phyloP scores from a whole-genome alignment of 805 yeast species.

The Kazachstania taianensis region DNA sequence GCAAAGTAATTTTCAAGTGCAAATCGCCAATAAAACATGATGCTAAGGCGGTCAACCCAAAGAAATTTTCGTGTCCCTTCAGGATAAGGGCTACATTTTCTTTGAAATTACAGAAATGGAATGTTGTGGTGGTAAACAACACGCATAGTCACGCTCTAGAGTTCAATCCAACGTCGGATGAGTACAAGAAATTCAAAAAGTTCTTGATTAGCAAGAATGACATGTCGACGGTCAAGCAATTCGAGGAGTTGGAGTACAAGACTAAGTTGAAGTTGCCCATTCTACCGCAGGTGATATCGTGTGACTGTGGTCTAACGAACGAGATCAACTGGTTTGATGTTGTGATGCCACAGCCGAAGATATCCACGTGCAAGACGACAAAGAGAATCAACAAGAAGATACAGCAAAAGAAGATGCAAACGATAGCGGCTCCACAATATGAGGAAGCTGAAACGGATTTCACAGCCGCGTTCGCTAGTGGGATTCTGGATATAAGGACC shows the following conservation, averaged over 20 bases:
- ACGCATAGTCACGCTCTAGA: constrained; percentile 43
- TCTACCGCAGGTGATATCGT: constrained; percentile 20
- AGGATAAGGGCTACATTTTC: constrained; percentile 53
- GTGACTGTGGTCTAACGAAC: constrained; percentile 30
- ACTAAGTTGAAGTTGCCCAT: constrained; percentile 24
- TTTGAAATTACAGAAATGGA: constrained; percentile 42
- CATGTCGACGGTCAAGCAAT: constrained; percentile 22
- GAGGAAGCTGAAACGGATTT: too few species aligned
- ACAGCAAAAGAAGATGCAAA: constrained; percentile 1
- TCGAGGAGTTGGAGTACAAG: constrained; percentile 27
- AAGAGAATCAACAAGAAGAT: constrained; percentile 2
- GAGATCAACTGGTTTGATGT: constrained; percentile 26
- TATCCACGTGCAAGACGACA: constrained; percentile 3
- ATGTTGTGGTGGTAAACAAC: constrained; percentile 49
- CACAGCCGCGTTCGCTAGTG: too few species aligned
- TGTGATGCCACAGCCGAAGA: constrained; percentile 19
- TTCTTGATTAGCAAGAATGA: constrained; percentile 19
- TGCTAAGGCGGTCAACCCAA: constrained; percentile 5
- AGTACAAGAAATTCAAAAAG: constrained; percentile 26
- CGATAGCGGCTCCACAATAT: too few species aligned
- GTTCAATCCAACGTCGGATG: constrained; percentile 26
- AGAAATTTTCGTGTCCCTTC: constrained; percentile 44
- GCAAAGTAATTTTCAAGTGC: constrained; percentile 52
- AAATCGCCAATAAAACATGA: constrained; percentile 28
- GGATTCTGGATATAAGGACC: too few species aligned